phyloP scores from a whole-genome alignment of 306 rosid genomes.

The Potentilla sterilis region DNA sequence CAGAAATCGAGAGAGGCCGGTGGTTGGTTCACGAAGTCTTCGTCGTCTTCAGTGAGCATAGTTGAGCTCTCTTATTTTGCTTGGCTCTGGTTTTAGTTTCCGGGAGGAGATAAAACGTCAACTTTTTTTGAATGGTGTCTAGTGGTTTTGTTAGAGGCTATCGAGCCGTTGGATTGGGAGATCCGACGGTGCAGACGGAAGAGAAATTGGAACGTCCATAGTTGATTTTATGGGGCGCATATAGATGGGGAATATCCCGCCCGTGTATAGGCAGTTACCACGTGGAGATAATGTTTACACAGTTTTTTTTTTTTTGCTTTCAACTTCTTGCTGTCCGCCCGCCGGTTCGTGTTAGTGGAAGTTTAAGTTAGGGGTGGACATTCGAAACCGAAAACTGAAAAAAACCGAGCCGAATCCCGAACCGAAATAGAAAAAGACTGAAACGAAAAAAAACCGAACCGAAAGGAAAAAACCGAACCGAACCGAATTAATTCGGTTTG shows the following conservation, averaged over 20 bases:
- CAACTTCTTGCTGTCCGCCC: too few relatives aligned
- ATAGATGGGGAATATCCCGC: slow-evolving; percentile 30
- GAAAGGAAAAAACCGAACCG: too few relatives aligned
- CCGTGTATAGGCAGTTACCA: slow-evolving; percentile 22
- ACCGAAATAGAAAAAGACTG: too few relatives aligned
- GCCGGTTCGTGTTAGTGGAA: too few relatives aligned
- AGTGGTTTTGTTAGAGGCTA: background rate
- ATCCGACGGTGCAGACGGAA: slow-evolving; percentile 14
- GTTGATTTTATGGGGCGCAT: background rate
- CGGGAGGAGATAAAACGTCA: background rate
- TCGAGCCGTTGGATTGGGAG: background rate
- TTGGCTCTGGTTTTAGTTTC: background rate
- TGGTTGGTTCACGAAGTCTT: slow-evolving; percentile 7
- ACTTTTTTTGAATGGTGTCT: background rate
- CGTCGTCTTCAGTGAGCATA: slow-evolving; percentile 28
- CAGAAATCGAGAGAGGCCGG: background rate
- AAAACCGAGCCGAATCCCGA: too few relatives aligned
- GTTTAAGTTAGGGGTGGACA: too few relatives aligned
- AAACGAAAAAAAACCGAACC: too few relatives aligned
- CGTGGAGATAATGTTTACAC: slow-evolving; percentile 44
- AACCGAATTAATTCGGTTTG: too few relatives aligned
- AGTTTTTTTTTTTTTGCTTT: too few relatives aligned
- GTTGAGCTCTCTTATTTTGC: background rate
- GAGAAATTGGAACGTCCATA: background rate
- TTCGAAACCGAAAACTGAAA: too few relatives aligned